Base-by-base conservation (phyloP, 2,329 filamentous ascomycete genomes). In the Hymenoscyphus scutula region DNA sequence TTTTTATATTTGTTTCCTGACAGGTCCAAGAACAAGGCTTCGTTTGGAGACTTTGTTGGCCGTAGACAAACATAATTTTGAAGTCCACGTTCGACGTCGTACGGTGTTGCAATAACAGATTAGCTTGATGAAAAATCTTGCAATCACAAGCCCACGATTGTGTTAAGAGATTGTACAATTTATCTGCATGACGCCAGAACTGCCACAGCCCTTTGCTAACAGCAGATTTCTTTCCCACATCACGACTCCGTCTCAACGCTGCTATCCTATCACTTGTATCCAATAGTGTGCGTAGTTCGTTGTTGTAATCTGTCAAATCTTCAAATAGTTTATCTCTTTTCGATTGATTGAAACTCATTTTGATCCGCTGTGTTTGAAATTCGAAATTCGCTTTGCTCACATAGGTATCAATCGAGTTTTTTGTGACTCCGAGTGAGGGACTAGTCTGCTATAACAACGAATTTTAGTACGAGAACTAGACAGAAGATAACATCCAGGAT, bases 91-190 rank as follows among this genome's bases (percentile, higher is more conserved):
- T 61, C 11, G 64, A 53, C 17, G 41, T 23, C 25, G 59, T 34
- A 38, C 62, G 45, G 27, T 64, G 60, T 27, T 64, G 56, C 11
- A 63, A 53, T 15, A 67, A 57, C 5, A 67, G 57, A 27, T 67
- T 65, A 8, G 63, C 61, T 34, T 67, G 59, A 19, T 65, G 65
- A 23, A 63, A 63, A 3, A 58, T 32, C 54, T 67, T 56, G 45
- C 63, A 67, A 25, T 51, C 53, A 32, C 61, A 67, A 27, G 61
- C 61, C 65, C 63, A 66, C 29, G 62, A 57, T 27, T 65, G 56
- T 6, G 61, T 63, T 11, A 65, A 58, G 25, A 65, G 56, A 6
- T 57, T 61, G 45, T 60, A 65, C 5, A 67, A 48, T 25, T 23
- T 45, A 27, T 61, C 60, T 15, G 57, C 59, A 61, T 65, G 63